Evolutionary conservation across 345 rosid species (phyloP).

Genomic region (Arabis hirsuta): DNA sequence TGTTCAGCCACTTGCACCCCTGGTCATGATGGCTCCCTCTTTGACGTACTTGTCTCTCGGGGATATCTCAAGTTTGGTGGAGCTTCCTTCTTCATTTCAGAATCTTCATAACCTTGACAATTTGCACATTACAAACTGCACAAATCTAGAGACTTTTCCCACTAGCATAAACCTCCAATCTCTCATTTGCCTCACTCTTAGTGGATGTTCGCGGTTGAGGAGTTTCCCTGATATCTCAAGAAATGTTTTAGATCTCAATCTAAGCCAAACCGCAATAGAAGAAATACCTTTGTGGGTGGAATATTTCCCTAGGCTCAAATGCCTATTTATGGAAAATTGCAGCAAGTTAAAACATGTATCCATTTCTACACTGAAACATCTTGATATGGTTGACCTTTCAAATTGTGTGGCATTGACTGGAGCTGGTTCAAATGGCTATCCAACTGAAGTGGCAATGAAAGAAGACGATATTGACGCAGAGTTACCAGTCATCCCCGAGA

Average conservation of each 20-base stretch:
- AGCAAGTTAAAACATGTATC: not conserved
- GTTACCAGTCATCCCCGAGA: not conserved
- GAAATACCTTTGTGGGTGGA: not conserved
- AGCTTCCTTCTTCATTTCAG: not conserved
- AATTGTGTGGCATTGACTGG: too few species aligned
- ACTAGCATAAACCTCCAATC: too few species aligned
- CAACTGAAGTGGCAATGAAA: too few species aligned
- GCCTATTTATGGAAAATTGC: not conserved
- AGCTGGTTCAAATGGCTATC: too few species aligned
- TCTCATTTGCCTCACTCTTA: too few species aligned
- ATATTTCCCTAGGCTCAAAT: not conserved
- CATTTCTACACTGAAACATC: not conserved
- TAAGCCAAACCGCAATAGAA: not conserved
- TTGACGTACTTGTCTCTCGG: too few species aligned
- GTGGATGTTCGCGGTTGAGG: too few species aligned
- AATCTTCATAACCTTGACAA: not conserved
- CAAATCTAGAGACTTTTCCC: too few species aligned
- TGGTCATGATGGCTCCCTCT: too few species aligned
- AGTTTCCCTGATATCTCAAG: not conserved
- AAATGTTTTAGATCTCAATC: accelerated
- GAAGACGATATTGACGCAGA: too few species aligned
- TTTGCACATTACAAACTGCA: too few species aligned
- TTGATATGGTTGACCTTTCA: not conserved
- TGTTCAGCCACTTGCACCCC: too few species aligned
- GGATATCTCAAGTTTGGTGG: not conserved